Evolutionary conservation across 129 eudicot species (phyloP), one percentile per base, ranked within the genome.

Genomic region (Flaveria sonorensis): DNA sequence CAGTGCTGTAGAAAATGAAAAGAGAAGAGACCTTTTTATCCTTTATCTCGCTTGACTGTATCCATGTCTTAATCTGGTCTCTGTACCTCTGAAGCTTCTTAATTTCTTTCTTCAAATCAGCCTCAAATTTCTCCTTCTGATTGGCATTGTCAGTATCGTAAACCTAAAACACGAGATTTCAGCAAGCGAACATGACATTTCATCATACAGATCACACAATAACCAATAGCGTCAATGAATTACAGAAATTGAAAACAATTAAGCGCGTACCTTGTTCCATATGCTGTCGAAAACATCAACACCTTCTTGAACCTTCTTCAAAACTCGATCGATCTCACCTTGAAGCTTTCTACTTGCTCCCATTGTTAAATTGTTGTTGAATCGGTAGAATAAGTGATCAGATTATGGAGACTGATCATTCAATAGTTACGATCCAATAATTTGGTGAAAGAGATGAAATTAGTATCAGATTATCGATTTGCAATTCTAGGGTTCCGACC

Each of bases 51-150:
- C 97, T 94, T 69, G 97, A 95, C 77, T 95, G 99, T 48, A 95
- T 91, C 99, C 99, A 95, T 63, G 99, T 91, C 87, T 95, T 95
- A 53, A 95, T 95, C 85, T 95, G 99, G 73, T 95, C 99, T 72
- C 99, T 85, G 69, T 95, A 95, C 74, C 97, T 86, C 91, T 95
- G 99, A 53, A 95, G 74, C 75, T 95, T 95, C 86, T 92, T 95
- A 23, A 95, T 95, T 76, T 95, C 99, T 85, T 95, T 95, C 95
- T 95, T 95, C 91, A 95, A 89, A 74, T 95, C 99, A 7, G 99
- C 99, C 78, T 92, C 99, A 72, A 89, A 95, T 81, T 95, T 95
- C 87, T 95, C 99, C 86, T 95, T 95, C 80, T 95, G 99, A 50
- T 95, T 95, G 15, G 88, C 91, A 85, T 95, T 92, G 77, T 95